Percentiles rank a stretch among this genome's conserved stretches.
Conservation (phyloP, 441 rosid species). For the Breynia disticha region DNA sequence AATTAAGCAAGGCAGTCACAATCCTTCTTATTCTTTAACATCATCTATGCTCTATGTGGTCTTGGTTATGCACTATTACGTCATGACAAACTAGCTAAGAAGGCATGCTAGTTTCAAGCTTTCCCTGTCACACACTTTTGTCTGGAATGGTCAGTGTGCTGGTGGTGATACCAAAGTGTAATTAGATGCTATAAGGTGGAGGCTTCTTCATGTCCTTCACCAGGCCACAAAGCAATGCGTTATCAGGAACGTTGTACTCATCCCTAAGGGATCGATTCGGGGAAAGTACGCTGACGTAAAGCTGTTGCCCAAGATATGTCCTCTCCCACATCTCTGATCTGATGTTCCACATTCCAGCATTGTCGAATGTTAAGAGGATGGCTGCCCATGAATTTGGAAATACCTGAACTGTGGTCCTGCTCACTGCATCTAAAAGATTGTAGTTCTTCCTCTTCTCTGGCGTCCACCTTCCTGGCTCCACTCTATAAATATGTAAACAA, state of each 20-base stretch:
- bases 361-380: conserved; percentile 55
- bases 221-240: conserved; percentile 40
- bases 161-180: background rate
- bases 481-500: conserved; percentile 15
- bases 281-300: conserved; percentile 45
- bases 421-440: conserved; percentile 57
- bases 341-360: conserved; percentile 74
- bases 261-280: conserved; percentile 55
- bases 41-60: too few relatives aligned
- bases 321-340: conserved; percentile 53
- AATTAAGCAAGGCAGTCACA: too few relatives aligned
- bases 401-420: conserved; percentile 69
- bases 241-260: conserved; percentile 56
- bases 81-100: too few relatives aligned
- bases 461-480: conserved; percentile 55
- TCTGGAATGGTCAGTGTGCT: too few relatives aligned
- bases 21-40: too few relatives aligned
- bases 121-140: too few relatives aligned
- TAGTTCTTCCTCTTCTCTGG: conserved; percentile 55
- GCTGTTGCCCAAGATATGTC: conserved; percentile 53
- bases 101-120: too few relatives aligned
- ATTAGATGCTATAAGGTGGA: conserved; percentile 34
- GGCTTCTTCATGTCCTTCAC: conserved; percentile 51
- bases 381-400: conserved; percentile 70
- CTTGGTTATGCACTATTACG: too few relatives aligned